These are phyloP conservation scores for Saxophila tyrrhenica DNA, from an alignment of 495 filamentous ascomycete genomes.

Conservation along the genomic window DNA sequence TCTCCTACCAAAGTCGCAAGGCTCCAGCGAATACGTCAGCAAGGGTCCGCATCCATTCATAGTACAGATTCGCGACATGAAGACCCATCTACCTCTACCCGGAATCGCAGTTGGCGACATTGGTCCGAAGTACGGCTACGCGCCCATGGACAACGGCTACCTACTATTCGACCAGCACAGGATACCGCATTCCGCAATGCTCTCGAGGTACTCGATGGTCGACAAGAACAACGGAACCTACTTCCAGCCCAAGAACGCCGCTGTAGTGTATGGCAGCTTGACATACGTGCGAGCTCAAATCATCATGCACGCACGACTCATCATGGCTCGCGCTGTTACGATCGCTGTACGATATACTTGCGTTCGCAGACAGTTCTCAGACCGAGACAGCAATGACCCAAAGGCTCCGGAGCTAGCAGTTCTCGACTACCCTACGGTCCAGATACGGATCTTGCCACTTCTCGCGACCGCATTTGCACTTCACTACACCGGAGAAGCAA, in stretches of 20 bases:
- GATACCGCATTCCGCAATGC: conserved; percentile 38
- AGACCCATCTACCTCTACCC: conserved; percentile 32
- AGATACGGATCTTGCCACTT: conserved; percentile 38
- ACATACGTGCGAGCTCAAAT: conserved; percentile 37
- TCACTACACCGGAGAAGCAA: conserved; percentile 38
- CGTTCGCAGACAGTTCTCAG: conserved; percentile 36
- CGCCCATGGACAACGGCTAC: conserved; percentile 38
- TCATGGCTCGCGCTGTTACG: conserved; percentile 38
- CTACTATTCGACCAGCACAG: conserved; percentile 39
- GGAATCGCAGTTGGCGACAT: conserved; percentile 41
- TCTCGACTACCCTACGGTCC: conserved; percentile 40
- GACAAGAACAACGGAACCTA: conserved; percentile 33
- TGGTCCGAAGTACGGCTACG: conserved; percentile 39
- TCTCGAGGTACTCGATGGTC: conserved; percentile 35
- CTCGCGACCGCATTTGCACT: conserved; percentile 39
- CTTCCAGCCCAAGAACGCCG: conserved; percentile 32
- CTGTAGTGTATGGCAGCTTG: conserved; percentile 37
- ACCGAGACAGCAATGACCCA: conserved; percentile 31
- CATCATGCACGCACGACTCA: conserved; percentile 37
- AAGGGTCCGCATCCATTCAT: conserved; percentile 41
- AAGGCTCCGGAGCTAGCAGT: conserved; percentile 33
- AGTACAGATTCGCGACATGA: conserved; percentile 37
- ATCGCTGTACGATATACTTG: conserved; percentile 37
- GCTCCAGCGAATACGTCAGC: conserved; percentile 23
- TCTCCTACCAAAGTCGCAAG: conserved; percentile 26